Conservation (phyloP, 2,329 filamentous ascomycete genomes). For the Aspergillus sp. region DNA sequence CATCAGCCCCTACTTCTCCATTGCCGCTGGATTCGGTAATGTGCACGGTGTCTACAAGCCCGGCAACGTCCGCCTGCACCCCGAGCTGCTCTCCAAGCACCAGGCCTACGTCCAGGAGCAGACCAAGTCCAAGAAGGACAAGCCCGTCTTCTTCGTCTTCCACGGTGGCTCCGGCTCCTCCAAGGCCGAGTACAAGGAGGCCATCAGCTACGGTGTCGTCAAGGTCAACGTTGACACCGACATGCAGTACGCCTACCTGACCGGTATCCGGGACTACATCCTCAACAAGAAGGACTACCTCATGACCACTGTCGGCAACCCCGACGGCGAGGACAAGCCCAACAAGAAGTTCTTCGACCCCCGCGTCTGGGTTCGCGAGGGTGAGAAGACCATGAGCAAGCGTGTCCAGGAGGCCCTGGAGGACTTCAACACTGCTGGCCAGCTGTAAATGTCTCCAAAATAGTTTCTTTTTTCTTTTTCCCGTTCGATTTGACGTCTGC, state of each 20-base stretch:
- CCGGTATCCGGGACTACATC: constrained; percentile 92
- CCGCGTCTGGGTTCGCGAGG: constrained; percentile 87
- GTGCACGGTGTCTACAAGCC: constrained; percentile 99
- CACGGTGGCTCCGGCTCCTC: constrained; percentile 92
- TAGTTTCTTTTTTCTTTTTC: constrained; percentile 1
- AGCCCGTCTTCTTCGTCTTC: constrained; percentile 99
- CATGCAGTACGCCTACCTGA: constrained; percentile 91
- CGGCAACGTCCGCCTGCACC: constrained; percentile 94
- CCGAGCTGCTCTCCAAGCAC: constrained; percentile 95
- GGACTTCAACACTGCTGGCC: constrained; percentile 85
- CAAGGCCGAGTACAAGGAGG: constrained; percentile 86
- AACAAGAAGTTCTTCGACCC: constrained; percentile 98
- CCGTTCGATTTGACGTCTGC: constrained; percentile 12
- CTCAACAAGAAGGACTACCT: constrained; percentile 95
- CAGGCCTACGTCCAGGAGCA: constrained; percentile 86
- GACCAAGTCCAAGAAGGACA: constrained; percentile 68
- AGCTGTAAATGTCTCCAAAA: constrained; percentile 61
- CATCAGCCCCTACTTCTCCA: constrained; percentile 95
- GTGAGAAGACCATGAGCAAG: constrained; percentile 92
- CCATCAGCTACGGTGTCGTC: constrained; percentile 90
- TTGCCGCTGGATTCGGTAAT: constrained; percentile 97
- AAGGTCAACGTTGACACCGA: constrained; percentile 99
- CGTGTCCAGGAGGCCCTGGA: constrained; percentile 78
- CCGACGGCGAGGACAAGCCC: constrained; percentile 92
- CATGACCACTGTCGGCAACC: constrained; percentile 83